These are phyloP conservation scores for Aspergillus alliaceus DNA, from an alignment of 2,329 filamentous ascomycete species.

Conservation along the genomic window DNA sequence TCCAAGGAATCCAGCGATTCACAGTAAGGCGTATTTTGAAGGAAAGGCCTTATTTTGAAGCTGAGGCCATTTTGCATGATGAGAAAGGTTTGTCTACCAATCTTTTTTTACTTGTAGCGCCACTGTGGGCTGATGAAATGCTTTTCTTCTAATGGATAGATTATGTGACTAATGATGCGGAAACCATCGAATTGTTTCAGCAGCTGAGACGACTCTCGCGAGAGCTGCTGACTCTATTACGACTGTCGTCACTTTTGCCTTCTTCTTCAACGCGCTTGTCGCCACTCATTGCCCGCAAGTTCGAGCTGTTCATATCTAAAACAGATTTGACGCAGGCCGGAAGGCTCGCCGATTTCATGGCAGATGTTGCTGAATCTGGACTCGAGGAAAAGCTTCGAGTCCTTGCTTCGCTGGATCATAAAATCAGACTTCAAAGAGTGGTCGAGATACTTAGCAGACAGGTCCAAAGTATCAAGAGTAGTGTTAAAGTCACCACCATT, in stretches of 20 bases:
- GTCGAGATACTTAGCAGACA: slow-evolving; percentile 82
- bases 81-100: slow-evolving; percentile 60
- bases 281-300: slow-evolving; percentile 78
- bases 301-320: slow-evolving; percentile 83
- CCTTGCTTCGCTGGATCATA: slow-evolving; percentile 75
- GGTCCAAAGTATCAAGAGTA: slow-evolving; percentile 79
- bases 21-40: slow-evolving; percentile 71
- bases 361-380: slow-evolving; percentile 81
- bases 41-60: slow-evolving; percentile 84
- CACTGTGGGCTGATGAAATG: neutral
- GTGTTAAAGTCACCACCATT: slow-evolving; percentile 79
- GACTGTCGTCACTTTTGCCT: slow-evolving; percentile 80
- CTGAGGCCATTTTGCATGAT: slow-evolving; percentile 68
- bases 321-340: slow-evolving; percentile 83
- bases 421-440: slow-evolving; percentile 75
- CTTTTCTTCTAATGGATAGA: slow-evolving; percentile 24
- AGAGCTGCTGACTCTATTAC: slow-evolving; percentile 80
- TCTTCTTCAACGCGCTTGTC: slow-evolving; percentile 69
- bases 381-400: slow-evolving; percentile 91
- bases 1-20: slow-evolving; percentile 81
- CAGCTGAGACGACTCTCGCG: slow-evolving; percentile 81
- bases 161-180: slow-evolving; percentile 55
- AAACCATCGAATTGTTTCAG: slow-evolving; percentile 70
- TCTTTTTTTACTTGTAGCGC: neutral
- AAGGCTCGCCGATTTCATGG: slow-evolving; percentile 91